Evolutionary conservation across 202 grass and related monocot species (phyloP).

Genomic region (Schoenoplectus tabernaemontani): DNA sequence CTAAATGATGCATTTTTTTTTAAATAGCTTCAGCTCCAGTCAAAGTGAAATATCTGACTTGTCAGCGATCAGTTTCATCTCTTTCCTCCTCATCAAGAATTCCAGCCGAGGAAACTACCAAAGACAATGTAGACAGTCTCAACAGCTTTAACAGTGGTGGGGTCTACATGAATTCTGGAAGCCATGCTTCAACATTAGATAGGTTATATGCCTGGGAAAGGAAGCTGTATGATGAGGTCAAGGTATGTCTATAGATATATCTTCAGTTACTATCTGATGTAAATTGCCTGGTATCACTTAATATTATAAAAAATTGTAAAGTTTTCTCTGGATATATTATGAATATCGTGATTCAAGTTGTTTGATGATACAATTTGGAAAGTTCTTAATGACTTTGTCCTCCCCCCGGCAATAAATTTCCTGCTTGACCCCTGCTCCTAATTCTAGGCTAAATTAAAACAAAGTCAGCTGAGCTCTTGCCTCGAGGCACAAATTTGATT

Average conservation of each 20-base stretch:
- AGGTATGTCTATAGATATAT: constrained; percentile 40
- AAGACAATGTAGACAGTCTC: constrained; percentile 51
- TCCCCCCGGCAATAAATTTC: no score
- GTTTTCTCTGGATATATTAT: background rate
- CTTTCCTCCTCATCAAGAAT: constrained; percentile 78
- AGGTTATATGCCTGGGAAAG: constrained; percentile 97
- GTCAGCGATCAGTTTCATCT: constrained; percentile 85
- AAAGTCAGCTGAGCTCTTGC: background rate
- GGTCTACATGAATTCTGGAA: constrained; percentile 91
- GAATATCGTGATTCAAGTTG: background rate
- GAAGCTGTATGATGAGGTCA: constrained; percentile 98
- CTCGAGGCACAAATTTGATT: background rate
- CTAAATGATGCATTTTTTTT: background rate
- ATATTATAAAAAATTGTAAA: background rate
- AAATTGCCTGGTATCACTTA: background rate
- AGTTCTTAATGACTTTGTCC: background rate
- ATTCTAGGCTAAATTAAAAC: background rate
- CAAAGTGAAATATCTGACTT: constrained; percentile 69
- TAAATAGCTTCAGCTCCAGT: constrained; percentile 70
- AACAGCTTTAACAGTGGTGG: constrained; percentile 52
- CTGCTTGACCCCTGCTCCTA: background rate
- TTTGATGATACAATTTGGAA: background rate
- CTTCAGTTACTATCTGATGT: background rate
- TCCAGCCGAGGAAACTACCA: constrained; percentile 42
- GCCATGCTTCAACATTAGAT: constrained; percentile 88